Base-by-base conservation (phyloP, 2,329 filamentous ascomycete species). In the Cladosporium sp. region DNA sequence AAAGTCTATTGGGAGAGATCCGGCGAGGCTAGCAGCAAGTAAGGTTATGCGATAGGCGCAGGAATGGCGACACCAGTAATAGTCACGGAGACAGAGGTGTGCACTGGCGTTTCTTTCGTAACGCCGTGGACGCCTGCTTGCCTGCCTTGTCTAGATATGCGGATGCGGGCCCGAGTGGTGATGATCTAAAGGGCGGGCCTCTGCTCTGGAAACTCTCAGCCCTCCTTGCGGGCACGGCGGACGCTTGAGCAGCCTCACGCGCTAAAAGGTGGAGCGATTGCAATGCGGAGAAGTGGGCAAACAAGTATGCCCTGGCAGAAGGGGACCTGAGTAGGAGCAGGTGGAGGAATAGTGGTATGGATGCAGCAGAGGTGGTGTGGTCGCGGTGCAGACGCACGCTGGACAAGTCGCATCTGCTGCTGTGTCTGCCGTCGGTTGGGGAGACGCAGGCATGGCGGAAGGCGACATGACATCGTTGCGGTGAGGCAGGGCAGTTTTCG, bases 251-350 rank as follows among this genome's bases (percentile, higher is more conserved):
- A 59, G 31, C 55, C 50, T 44, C 50, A 23, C 21, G 28, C 50
- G 50, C 61, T 63, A 56, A 28, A 63, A 23, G 35, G 61, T 55
- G 61, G 61, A 63, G 61, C 31, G 46, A 26, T 31, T n/a, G 33
- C 60, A 49, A 62, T 63, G 61, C 61, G 61, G 61, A 63, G 61
- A 63, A 63, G 61, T 63, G 61, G 61, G 49, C 61, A 33, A 21
- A 26, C 35, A 26, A 52, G 11, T 7, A 18, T 62, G n/a, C 14
- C 12, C 28, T 50, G 46, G 40, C 23, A 16, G n/a, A 46, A 37
- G 46, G 44, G 46, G 7, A 28, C 8, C 16, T 1, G 3, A 29
- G 59, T 44, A 28, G 50, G 50, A 21, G 26, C 23, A 63, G 28
- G 61, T 56, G 50, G 61, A 56, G 61, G 61, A 59, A 12, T 23